phyloP scores from a whole-genome alignment of 768 basidiomycete species.

The Auricularia auricula-judae region DNA sequence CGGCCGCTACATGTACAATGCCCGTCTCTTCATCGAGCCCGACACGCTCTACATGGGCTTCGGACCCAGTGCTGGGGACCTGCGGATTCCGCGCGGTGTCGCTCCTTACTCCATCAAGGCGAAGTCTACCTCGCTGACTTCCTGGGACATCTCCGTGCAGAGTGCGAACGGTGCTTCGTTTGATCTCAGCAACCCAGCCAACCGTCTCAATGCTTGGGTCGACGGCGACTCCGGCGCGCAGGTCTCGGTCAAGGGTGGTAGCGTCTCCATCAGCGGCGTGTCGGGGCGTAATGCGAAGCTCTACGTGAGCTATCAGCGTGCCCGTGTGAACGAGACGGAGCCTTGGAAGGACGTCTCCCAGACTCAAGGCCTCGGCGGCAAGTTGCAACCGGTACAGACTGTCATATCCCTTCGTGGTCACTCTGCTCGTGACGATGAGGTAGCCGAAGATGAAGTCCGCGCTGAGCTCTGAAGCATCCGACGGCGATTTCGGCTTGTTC shows the following conservation, averaged over 20 bases:
- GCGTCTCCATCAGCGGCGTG: not conserved
- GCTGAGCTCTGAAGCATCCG: too few relatives aligned
- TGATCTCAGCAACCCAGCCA: not conserved
- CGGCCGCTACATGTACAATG: not conserved
- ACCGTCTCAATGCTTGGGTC: not conserved
- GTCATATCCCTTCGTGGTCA: not conserved
- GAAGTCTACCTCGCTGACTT: not conserved
- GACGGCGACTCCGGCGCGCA: not conserved
- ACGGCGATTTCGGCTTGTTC: too few relatives aligned
- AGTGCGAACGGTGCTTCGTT: not conserved
- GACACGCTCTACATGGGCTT: conserved; percentile 1
- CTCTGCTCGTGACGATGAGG: too few relatives aligned
- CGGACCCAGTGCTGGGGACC: not conserved
- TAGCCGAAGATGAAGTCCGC: too few relatives aligned
- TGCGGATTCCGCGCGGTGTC: not conserved
- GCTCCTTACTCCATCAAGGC: not conserved
- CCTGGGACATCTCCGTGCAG: not conserved
- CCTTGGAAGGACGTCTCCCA: not conserved
- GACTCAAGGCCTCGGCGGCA: not conserved
- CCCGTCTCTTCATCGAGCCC: not conserved
- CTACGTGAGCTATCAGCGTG: not conserved
- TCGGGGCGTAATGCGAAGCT: not conserved
- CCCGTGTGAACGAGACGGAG: not conserved
- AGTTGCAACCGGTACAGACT: not conserved
- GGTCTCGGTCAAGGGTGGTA: not conserved